phyloP scores from a whole-genome alignment of 2,329 filamentous ascomycete genomes.

The Daldinia eschscholtzii region DNA sequence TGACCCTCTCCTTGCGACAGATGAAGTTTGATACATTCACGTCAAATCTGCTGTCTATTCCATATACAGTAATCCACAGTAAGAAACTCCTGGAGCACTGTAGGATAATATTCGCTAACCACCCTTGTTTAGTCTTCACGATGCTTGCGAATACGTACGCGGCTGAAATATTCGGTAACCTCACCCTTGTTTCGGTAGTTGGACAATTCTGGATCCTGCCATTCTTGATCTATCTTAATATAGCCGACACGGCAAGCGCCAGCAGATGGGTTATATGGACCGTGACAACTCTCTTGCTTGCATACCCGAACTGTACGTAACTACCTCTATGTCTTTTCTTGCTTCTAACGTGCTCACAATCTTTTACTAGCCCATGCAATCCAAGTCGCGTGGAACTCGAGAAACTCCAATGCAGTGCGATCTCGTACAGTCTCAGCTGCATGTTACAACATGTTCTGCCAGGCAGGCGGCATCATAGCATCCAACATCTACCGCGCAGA shows the following conservation, averaged over 20 bases:
- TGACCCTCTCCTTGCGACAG: conserved; percentile 64
- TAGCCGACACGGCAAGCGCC: conserved; percentile 54
- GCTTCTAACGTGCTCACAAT: conserved; percentile 6
- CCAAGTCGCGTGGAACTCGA: conserved; percentile 54
- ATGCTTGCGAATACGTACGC: conserved; percentile 55
- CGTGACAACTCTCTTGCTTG: conserved; percentile 58
- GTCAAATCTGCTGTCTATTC: conserved; percentile 67
- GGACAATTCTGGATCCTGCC: conserved; percentile 72
- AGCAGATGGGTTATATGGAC: conserved; percentile 59
- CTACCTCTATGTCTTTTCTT: neutral
- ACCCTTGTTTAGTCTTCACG: conserved; percentile 48
- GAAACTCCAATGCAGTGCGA: conserved; percentile 68
- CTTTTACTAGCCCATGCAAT: conserved; percentile 37
- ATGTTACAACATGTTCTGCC: conserved; percentile 64
- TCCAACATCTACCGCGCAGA: conserved; percentile 63
- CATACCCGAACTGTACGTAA: conserved; percentile 56
- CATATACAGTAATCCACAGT: conserved; percentile 53
- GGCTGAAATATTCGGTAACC: conserved; percentile 61
- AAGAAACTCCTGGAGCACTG: conserved; percentile 37
- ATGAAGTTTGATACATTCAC: conserved; percentile 65
- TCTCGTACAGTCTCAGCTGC: conserved; percentile 68
- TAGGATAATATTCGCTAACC: conserved; percentile 1
- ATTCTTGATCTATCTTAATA: conserved; percentile 65
- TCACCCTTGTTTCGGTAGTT: conserved; percentile 61
- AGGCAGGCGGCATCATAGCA: conserved; percentile 49